A percentile compares a stretch with the other conserved stretches of the same genome.
Conservation (phyloP, 805 yeast genomes). For the Zygoascus bituminiphila region DNA sequence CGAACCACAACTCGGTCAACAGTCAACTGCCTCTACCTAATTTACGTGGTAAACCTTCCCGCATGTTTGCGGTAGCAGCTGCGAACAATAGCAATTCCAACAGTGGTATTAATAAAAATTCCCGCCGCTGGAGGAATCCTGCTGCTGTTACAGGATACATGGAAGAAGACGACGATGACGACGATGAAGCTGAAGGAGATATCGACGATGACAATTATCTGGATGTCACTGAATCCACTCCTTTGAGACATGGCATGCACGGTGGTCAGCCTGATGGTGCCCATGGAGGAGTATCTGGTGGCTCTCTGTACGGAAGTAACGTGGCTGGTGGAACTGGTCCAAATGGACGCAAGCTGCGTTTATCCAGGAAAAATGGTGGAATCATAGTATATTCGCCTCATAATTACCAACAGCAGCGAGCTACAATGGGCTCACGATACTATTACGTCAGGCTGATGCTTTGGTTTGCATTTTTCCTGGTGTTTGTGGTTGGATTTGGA, state of each 20-base stretch:
- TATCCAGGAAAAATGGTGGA: conserved; percentile 17
- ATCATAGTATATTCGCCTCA: conserved; percentile 39
- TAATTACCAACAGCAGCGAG: conserved; percentile 28
- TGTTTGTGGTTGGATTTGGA: conserved; percentile 40
- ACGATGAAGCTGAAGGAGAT: conserved; percentile 38
- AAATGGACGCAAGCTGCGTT: conserved; percentile 15
- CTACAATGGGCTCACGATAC: conserved; percentile 7
- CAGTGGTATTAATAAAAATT: conserved; percentile 5
- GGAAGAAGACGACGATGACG: conserved; percentile 34
- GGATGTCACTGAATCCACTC: conserved; percentile 28
- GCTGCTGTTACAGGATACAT: conserved; percentile 13
- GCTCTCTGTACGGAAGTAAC: background rate
- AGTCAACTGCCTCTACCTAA: conserved; percentile 3
- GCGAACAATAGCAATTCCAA: conserved; percentile 1
- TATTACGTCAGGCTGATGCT: conserved; percentile 24
- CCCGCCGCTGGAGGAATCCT: conserved; percentile 8
- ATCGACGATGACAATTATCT: conserved; percentile 30
- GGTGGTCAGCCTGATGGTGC: background rate
- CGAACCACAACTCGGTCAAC: background rate
- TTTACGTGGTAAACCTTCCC: conserved; percentile 1
- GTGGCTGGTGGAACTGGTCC: background rate
- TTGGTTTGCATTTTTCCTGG: conserved; percentile 26
- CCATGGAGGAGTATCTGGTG: background rate
- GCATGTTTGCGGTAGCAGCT: conserved; percentile 5
- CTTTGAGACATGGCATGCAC: conserved; percentile 19